Percentiles rank a stretch among this genome's conserved stretches.
These are phyloP conservation scores for Hypomyces perniciosus DNA, from an alignment of 2,329 filamentous ascomycete genomes.

Conservation along the genomic window DNA sequence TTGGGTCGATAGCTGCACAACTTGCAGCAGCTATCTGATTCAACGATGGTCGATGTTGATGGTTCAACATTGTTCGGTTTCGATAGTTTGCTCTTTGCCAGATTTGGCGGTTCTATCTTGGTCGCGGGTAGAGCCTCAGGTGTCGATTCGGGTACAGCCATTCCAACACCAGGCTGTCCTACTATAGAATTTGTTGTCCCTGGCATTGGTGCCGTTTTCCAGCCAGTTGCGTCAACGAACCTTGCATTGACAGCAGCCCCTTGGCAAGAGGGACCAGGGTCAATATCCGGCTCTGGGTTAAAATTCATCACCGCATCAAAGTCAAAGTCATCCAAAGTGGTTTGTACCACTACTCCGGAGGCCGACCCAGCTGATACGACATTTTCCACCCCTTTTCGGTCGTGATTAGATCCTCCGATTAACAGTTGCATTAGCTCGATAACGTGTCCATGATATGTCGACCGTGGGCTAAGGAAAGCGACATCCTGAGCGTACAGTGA, in stretches of 20 bases:
- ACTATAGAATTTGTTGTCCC: background rate
- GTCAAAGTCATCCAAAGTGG: constrained; percentile 18
- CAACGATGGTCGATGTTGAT: constrained; percentile 27
- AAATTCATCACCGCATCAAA: constrained; percentile 17
- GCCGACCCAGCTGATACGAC: background rate
- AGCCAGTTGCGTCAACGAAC: background rate
- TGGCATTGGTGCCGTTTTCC: constrained; percentile 1
- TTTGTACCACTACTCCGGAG: constrained; percentile 10
- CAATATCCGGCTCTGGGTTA: constrained; percentile 7
- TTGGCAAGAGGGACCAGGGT: background rate
- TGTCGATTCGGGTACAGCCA: background rate
- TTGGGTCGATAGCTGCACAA: constrained; percentile 51
- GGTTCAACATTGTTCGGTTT: constrained; percentile 8
- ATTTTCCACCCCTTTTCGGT: background rate
- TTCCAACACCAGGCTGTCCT: background rate
- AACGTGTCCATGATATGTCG: constrained; percentile 36
- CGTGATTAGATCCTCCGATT: constrained; percentile 18
- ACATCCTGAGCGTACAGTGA: constrained; percentile 32
- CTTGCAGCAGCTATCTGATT: constrained; percentile 42
- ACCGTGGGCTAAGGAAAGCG: constrained; percentile 25
- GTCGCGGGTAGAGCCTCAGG: background rate
- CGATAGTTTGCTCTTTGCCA: constrained; percentile 1
- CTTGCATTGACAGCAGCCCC: background rate
- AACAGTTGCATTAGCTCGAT: constrained; percentile 37
- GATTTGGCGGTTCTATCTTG: background rate